These are phyloP conservation scores for Tulasnella sp. DNA, from an alignment of 768 basidiomycete species.

Conservation along the genomic window DNA sequence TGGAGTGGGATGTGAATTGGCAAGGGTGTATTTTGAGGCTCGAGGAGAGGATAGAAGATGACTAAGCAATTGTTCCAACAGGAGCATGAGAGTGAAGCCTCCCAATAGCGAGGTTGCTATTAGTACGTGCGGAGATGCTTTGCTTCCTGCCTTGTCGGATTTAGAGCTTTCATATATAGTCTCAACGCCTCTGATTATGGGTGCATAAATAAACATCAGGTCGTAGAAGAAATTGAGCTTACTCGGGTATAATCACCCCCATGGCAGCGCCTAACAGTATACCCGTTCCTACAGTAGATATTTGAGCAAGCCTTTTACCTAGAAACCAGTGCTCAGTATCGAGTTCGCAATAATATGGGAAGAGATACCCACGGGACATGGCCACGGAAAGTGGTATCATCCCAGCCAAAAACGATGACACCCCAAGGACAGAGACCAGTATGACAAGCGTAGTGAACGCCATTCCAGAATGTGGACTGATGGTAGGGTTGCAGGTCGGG, in stretches of 20 bases:
- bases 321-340: slow-evolving; percentile 7
- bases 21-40: no score
- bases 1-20: not conserved
- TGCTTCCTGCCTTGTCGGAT: slow-evolving; percentile 20
- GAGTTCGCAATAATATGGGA: not conserved
- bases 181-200: slow-evolving; percentile 54
- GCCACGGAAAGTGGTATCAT: slow-evolving; percentile 61
- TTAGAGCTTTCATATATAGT: slow-evolving; percentile 30
- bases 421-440: slow-evolving; percentile 26
- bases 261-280: slow-evolving; percentile 80
- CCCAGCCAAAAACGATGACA: slow-evolving; percentile 45
- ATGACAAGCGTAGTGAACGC: slow-evolving; percentile 23
- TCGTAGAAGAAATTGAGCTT: slow-evolving; percentile 27
- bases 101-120: slow-evolving; percentile 52
- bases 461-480: slow-evolving; percentile 21
- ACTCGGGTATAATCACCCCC: slow-evolving; percentile 91
- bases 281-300: slow-evolving; percentile 61
- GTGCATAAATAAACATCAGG: slow-evolving; percentile 1
- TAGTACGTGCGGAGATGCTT: slow-evolving; percentile 34
- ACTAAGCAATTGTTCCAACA: slow-evolving; percentile 47
- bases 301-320: slow-evolving; percentile 33
- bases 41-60: slow-evolving; percentile 21
- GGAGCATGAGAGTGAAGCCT: slow-evolving; percentile 37
- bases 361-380: slow-evolving; percentile 45
- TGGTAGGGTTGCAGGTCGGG: not conserved